Conservation (phyloP, 2,329 filamentous ascomycete genomes). For the Helotiales sp. region DNA sequence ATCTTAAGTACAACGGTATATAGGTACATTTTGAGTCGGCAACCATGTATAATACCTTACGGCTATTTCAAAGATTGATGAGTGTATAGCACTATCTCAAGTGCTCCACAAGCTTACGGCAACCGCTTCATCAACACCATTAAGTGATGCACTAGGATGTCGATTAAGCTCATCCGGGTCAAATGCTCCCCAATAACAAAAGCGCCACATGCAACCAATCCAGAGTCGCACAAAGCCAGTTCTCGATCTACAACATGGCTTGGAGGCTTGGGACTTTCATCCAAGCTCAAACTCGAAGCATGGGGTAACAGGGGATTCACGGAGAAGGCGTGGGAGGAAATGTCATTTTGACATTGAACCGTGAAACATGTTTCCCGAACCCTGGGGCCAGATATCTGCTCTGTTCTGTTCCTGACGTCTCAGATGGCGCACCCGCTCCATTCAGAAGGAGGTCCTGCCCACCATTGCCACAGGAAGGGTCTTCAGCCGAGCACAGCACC, state of each 20-base stretch:
- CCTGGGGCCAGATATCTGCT: neutral
- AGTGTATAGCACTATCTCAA: neutral
- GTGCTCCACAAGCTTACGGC: neutral
- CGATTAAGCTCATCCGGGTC: neutral
- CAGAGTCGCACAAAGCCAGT: neutral
- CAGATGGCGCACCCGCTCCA: conserved; percentile 2
- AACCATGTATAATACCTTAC: neutral
- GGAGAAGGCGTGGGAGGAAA: neutral
- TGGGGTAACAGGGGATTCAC: conserved; percentile 19
- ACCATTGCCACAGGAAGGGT: neutral
- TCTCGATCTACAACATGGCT: conserved; percentile 4
- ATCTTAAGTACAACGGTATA: neutral
- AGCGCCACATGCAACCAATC: conserved; percentile 9
- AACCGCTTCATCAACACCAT: neutral
- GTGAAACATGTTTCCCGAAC: conserved; percentile 20
- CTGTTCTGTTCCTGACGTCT: conserved; percentile 1
- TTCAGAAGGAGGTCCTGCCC: neutral
- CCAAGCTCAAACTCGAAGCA: conserved; percentile 13
- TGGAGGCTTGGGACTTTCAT: no score
- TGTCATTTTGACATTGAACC: conserved; percentile 2
- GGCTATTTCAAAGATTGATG: neutral
- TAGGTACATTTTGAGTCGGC: neutral
- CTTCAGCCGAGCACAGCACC: conserved; percentile 1
- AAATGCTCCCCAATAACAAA: neutral
- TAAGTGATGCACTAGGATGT: neutral